These are phyloP conservation scores for Thuja plicata DNA, from an alignment of 83 land plant genomes.

Conservation along the genomic window DNA sequence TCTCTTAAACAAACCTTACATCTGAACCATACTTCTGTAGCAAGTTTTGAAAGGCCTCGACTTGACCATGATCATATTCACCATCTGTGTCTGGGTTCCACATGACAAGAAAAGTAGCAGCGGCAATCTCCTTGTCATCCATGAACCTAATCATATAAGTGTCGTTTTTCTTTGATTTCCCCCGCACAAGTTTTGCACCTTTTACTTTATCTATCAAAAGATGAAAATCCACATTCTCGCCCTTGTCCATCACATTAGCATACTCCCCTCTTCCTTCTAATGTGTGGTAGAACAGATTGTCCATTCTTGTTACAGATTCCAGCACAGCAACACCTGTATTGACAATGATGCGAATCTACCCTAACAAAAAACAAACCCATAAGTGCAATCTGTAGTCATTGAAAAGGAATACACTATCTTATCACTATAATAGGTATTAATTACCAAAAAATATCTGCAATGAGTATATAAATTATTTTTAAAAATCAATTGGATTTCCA, in stretches of 20 bases:
- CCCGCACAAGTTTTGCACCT: constrained; percentile 32
- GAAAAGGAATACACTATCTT: background rate
- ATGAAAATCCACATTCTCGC: constrained; percentile 54
- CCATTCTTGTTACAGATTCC: constrained; percentile 41
- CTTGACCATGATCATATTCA: constrained; percentile 44
- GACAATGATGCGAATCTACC: constrained; percentile 40
- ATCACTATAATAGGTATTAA: background rate
- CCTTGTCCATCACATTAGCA: constrained; percentile 45
- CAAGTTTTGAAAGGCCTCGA: constrained; percentile 39
- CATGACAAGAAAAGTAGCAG: constrained; percentile 41
- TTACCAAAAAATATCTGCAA: too few relatives aligned
- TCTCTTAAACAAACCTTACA: constrained; percentile 1
- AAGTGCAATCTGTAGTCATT: too few relatives aligned
- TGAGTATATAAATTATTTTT: background rate
- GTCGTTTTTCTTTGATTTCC: constrained; percentile 44
- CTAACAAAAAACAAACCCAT: background rate
- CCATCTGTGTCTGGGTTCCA: constrained; percentile 39
- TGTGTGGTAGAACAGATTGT: constrained; percentile 37
- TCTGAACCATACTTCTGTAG: constrained; percentile 27
- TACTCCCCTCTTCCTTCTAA: constrained; percentile 47
- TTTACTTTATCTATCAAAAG: constrained; percentile 36
- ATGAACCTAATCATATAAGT: constrained; percentile 34
- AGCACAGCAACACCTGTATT: constrained; percentile 48
- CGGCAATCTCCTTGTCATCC: constrained; percentile 25
- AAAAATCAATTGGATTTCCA: background rate